These are phyloP conservation scores for Ruellia speciosa DNA, from an alignment of 305 asterid species.

Conservation along the genomic window DNA sequence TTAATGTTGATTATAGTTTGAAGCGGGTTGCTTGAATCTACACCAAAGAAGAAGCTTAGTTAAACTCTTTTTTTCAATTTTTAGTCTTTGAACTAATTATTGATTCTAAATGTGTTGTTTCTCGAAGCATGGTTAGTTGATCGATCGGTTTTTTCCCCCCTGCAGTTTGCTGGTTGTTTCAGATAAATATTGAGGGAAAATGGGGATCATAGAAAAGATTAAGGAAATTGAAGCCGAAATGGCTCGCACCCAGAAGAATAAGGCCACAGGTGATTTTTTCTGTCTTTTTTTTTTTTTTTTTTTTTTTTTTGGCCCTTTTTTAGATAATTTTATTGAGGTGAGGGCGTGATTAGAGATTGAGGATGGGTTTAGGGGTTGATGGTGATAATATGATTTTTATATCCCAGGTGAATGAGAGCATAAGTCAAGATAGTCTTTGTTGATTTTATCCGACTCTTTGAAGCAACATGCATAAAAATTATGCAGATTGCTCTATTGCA, in stretches of 20 bases:
- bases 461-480: no score
- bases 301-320: neutral
- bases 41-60: neutral
- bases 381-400: neutral
- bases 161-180: conserved; percentile 18
- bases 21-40: no score
- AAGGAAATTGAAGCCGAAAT: conserved; percentile 95
- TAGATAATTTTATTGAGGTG: neutral
- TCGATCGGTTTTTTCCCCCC: conserved; percentile 8
- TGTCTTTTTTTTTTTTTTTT: no score
- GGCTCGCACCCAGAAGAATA: conserved; percentile 98
- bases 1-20: no score
- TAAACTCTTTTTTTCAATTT: neutral
- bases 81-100: neutral
- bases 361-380: neutral
- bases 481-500: neutral
- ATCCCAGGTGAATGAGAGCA: neutral
- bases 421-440: neutral
- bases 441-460: no score
- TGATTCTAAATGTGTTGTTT: neutral
- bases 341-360: neutral
- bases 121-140: conserved; percentile 15
- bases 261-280: conserved; percentile 85
- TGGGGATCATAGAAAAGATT: conserved; percentile 94
- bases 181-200: conserved; percentile 36